These are phyloP conservation scores for Vitis hybrid DNA, from an alignment of 177 flowering plant species.

Conservation along the genomic window DNA sequence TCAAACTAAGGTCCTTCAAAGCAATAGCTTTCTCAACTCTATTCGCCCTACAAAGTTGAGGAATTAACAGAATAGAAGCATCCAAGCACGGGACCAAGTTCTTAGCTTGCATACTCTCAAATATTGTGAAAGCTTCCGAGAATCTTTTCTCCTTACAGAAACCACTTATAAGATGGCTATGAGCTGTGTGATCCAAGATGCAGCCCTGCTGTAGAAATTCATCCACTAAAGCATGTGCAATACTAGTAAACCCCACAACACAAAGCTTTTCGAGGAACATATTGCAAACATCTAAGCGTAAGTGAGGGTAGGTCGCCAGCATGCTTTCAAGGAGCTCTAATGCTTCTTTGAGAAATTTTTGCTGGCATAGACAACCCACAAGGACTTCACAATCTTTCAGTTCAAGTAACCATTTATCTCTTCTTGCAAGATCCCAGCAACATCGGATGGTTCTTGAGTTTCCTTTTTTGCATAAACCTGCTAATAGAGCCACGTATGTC, in stretches of 20 bases:
- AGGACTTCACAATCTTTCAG: conserved; percentile 41
- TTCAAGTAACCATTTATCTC: conserved; percentile 57
- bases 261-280: conserved; percentile 53
- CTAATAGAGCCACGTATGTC: conserved; percentile 47
- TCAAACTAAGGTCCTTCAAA: conserved; percentile 39
- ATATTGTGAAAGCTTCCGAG: conserved; percentile 42
- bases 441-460: conserved; percentile 27
- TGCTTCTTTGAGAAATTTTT: conserved; percentile 48
- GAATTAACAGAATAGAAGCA: conserved; percentile 36
- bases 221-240: conserved; percentile 39
- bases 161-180: conserved; percentile 53
- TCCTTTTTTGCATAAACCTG: conserved; percentile 46
- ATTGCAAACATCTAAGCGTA: conserved; percentile 26
- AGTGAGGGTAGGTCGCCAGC: conserved; percentile 25
- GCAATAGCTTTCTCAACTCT: conserved; percentile 35
- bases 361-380: conserved; percentile 42
- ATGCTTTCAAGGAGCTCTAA: conserved; percentile 51
- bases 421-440: conserved; percentile 49
- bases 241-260: conserved; percentile 38
- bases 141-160: conserved; percentile 51
- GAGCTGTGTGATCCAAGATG: conserved; percentile 32
- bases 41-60: conserved; percentile 38
- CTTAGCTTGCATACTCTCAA: conserved; percentile 40
- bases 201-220: conserved; percentile 39
- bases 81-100: conserved; percentile 37